Evolutionary conservation across 768 basidiomycete genomes (phyloP).

Genomic region (Hirschioporus abietinus): DNA sequence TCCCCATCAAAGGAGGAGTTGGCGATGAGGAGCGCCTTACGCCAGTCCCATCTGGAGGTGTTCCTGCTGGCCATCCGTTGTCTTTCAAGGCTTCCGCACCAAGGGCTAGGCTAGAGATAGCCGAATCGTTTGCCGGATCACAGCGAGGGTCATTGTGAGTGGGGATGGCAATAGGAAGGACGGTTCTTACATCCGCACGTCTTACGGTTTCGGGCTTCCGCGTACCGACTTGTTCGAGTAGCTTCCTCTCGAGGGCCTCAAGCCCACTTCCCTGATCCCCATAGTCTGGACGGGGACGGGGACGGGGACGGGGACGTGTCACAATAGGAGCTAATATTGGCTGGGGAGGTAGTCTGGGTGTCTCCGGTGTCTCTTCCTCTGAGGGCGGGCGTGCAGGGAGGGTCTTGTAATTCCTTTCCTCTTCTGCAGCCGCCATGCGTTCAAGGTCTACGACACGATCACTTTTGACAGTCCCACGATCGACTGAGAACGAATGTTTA

Average conservation of each 20-base stretch:
- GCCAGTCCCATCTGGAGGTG: conserved; percentile 4
- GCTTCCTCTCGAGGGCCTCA: conserved; percentile 64
- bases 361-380: conserved; percentile 14
- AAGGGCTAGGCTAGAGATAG: conserved; percentile 51
- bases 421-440: conserved; percentile 59
- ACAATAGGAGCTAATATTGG: conserved; percentile 4
- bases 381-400: conserved; percentile 33
- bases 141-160: conserved; percentile 17
- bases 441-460: conserved; percentile 67
- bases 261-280: conserved; percentile 47
- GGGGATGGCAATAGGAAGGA: conserved; percentile 36
- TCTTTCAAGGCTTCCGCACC: conserved; percentile 31
- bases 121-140: conserved; percentile 43
- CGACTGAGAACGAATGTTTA: conserved; percentile 46
- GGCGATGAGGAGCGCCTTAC: neutral
- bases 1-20: neutral
- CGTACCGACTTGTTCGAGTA: conserved; percentile 72
- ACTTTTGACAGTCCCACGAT: conserved; percentile 40
- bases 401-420: conserved; percentile 44
- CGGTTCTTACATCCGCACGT: conserved; percentile 30
- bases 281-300: conserved; percentile 16
- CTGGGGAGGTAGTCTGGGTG: neutral
- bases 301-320: conserved; percentile 14
- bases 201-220: conserved; percentile 31
- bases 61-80: conserved; percentile 1